phyloP scores from a whole-genome alignment of 176 grass and related monocot genomes.

The Chloris gayana region DNA sequence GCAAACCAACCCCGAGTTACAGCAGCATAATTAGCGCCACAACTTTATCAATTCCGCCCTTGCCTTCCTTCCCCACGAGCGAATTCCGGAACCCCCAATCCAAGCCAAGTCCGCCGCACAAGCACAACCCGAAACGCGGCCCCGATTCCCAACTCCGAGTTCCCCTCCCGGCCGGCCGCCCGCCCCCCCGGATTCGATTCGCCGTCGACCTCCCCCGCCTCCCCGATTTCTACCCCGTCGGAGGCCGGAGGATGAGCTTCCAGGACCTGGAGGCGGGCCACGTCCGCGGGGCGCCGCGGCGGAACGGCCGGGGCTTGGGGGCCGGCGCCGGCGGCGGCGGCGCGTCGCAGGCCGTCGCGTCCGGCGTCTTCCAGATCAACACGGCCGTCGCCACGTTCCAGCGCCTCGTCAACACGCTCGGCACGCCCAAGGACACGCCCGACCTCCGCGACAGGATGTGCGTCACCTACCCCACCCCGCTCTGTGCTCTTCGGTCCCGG shows the following conservation, averaged over 20 bases:
- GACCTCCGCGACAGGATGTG: slow-evolving; percentile 94
- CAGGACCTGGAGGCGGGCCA: slow-evolving; percentile 89
- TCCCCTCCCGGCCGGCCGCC: neutral
- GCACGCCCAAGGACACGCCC: slow-evolving; percentile 95
- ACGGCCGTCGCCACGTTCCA: slow-evolving; percentile 85
- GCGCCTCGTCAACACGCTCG: slow-evolving; percentile 93
- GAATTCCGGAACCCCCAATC: neutral
- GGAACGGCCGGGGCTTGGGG: slow-evolving; percentile 36
- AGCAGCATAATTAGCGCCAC: neutral
- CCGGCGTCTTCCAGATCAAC: slow-evolving; percentile 94
- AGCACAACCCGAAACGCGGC: too few species aligned
- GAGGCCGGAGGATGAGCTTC: slow-evolving; percentile 70
- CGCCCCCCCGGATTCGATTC: neutral
- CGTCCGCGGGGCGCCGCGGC: slow-evolving; percentile 42
- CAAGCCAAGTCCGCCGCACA: neutral
- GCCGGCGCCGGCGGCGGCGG: slow-evolving; percentile 1
- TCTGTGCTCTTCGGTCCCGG: neutral
- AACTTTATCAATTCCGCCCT: neutral
- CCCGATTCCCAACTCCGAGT: neutral
- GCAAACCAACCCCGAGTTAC: neutral
- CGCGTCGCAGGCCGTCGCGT: slow-evolving; percentile 73
- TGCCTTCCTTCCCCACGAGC: neutral
- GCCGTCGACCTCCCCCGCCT: neutral
- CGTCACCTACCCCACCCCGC: neutral
- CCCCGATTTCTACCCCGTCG: neutral